Conservation (phyloP, 1,139 yeast species). For the Kurtzmaniella natalensis region DNA sequence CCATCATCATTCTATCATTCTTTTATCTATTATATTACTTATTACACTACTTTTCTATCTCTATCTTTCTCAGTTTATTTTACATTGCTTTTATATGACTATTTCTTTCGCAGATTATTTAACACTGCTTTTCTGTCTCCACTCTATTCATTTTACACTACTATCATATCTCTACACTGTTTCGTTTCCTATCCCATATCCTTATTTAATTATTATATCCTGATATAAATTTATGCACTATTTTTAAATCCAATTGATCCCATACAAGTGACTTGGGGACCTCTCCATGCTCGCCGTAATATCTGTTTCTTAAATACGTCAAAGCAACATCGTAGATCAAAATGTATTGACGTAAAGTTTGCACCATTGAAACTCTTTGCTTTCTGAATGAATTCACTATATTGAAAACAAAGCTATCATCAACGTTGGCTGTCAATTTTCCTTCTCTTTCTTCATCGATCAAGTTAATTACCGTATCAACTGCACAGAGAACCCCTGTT, state of each 20-base stretch:
- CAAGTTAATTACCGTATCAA: constrained; percentile 59
- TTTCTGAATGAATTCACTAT: constrained; percentile 60
- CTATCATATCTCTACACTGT: no score
- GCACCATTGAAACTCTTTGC: constrained; percentile 82
- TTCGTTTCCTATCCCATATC: background rate
- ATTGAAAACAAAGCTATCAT: constrained; percentile 25
- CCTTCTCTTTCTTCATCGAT: constrained; percentile 16
- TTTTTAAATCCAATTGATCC: constrained; percentile 20
- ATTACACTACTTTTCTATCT: no score
- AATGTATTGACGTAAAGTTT: constrained; percentile 67
- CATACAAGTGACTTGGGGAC: constrained; percentile 9
- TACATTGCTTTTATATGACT: no score
- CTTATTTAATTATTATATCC: constrained; percentile 1
- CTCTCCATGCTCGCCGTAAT: constrained; percentile 4
- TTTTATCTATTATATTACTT: no score
- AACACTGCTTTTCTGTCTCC: no score
- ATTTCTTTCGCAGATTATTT: no score
- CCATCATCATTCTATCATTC: no score
- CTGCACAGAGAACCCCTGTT: constrained; percentile 79
- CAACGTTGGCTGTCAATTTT: no score
- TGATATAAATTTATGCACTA: constrained; percentile 22
- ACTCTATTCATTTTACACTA: no score
- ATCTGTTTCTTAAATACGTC: constrained; percentile 16
- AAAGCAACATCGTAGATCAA: constrained; percentile 58
- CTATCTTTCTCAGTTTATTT: no score